These are phyloP conservation scores for Candida sp. DNA, from an alignment of 1,139 yeast genomes.

Conservation along the genomic window DNA sequence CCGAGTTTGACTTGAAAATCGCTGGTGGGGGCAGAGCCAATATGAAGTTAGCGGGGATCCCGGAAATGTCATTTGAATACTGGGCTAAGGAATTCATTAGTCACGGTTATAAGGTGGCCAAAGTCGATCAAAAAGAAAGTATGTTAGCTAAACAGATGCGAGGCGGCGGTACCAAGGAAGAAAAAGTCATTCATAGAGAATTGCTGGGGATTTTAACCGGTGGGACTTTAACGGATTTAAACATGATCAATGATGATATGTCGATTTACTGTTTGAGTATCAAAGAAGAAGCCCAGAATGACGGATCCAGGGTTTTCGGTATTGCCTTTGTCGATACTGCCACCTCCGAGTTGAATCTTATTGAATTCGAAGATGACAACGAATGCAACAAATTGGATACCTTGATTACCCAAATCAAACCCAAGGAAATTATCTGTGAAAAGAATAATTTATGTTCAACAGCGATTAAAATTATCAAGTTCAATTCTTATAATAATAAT, in stretches of 20 bases:
- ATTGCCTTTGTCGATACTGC: slow-evolving; percentile 91
- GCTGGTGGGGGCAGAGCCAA: slow-evolving; percentile 99
- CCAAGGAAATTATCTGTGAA: slow-evolving; percentile 81
- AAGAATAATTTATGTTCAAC: slow-evolving; percentile 65
- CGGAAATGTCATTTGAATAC: slow-evolving; percentile 96
- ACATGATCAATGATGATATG: slow-evolving; percentile 88
- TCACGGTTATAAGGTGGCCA: slow-evolving; percentile 92
- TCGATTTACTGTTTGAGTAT: slow-evolving; percentile 86
- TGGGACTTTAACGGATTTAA: slow-evolving; percentile 88
- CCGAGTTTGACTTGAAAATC: slow-evolving; percentile 82
- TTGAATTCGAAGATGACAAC: slow-evolving; percentile 66
- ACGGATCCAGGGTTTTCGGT: slow-evolving; percentile 59
- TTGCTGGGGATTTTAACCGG: slow-evolving; percentile 86
- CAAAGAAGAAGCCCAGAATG: slow-evolving; percentile 53
- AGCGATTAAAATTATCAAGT: slow-evolving; percentile 72
- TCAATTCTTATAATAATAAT: slow-evolving; percentile 60
- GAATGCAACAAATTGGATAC: slow-evolving; percentile 90
- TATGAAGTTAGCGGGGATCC: slow-evolving; percentile 96
- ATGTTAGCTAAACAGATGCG: slow-evolving; percentile 93
- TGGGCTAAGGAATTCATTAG: slow-evolving; percentile 97
- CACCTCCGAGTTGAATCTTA: slow-evolving; percentile 72
- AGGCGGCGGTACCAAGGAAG: slow-evolving; percentile 73
- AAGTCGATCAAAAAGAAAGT: slow-evolving; percentile 91
- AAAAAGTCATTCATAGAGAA: slow-evolving; percentile 87
- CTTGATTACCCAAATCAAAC: slow-evolving; percentile 80